phyloP scores from a whole-genome alignment of 192 early-diverging fungal species.

The Umbelopsis sp. region DNA sequence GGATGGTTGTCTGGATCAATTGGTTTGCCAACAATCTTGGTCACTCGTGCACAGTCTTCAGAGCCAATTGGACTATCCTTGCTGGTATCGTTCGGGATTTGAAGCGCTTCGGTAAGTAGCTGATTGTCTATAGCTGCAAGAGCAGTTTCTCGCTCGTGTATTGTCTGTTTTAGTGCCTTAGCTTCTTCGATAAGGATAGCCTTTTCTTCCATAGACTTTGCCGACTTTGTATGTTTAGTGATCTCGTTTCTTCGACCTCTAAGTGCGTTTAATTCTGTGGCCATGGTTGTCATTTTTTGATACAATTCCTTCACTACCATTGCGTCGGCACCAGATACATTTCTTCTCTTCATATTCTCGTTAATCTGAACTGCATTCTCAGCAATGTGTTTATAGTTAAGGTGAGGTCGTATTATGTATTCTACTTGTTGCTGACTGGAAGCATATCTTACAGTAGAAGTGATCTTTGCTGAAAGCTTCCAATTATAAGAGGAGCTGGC shows the following conservation, averaged over 20 bases:
- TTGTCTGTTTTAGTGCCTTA: conserved; percentile 55
- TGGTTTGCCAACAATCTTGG: conserved; percentile 48
- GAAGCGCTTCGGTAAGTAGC: conserved; percentile 63
- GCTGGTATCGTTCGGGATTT: conserved; percentile 82
- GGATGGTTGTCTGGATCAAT: conserved; percentile 22
- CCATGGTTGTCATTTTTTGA: neutral
- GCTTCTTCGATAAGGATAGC: conserved; percentile 51
- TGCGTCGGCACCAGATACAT: conserved; percentile 19
- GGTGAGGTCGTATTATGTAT: conserved; percentile 31
- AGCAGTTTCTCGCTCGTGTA: conserved; percentile 53
- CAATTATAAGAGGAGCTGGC: neutral
- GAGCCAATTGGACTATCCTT: conserved; percentile 73
- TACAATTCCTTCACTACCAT: conserved; percentile 21
- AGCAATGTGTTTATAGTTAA: conserved; percentile 30
- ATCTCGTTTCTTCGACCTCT: conserved; percentile 24
- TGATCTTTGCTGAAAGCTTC: neutral
- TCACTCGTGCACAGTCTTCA: conserved; percentile 62
- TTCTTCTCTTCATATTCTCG: conserved; percentile 32
- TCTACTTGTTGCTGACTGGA: neutral
- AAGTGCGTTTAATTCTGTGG: conserved; percentile 7
- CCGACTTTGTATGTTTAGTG: conserved; percentile 21
- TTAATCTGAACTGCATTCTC: conserved; percentile 28
- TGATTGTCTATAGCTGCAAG: conserved; percentile 50
- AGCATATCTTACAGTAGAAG: neutral
- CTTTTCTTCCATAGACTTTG: conserved; percentile 32